Percentiles rank a stretch among this genome's conserved stretches.
phyloP scores from a whole-genome alignment of 2,329 filamentous ascomycete species.

The Stachybotrys echinatus region DNA sequence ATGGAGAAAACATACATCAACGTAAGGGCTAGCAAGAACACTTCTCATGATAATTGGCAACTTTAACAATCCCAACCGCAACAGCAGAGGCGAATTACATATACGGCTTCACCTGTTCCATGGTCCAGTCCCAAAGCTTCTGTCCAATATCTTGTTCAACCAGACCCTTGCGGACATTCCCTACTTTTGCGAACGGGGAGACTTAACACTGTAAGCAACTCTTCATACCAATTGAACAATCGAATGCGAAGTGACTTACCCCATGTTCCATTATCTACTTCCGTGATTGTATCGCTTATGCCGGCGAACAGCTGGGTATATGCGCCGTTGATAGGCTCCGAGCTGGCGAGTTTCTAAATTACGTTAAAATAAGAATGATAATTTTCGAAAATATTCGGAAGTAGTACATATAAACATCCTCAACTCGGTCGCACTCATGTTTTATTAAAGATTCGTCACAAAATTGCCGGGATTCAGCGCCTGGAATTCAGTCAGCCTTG shows the following conservation, averaged over 20 bases:
- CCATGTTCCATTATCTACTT: not conserved
- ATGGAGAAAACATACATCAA: too few relatives aligned
- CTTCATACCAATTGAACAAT: too few relatives aligned
- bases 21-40: too few relatives aligned
- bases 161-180: not conserved
- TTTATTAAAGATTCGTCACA: not conserved
- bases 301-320: constrained; percentile 40
- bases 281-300: constrained; percentile 7
- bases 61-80: too few relatives aligned
- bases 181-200: not conserved
- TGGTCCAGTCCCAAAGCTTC: constrained; percentile 1
- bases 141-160: not conserved
- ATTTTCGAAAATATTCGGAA: too few relatives aligned
- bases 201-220: not conserved
- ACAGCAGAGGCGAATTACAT: too few relatives aligned
- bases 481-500: too few relatives aligned
- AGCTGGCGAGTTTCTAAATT: constrained; percentile 1
- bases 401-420: not conserved
- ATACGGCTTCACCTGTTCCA: not conserved
- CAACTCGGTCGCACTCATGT: not conserved
- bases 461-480: not conserved
- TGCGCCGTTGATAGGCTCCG: constrained; percentile 27
- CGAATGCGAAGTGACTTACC: too few relatives aligned
- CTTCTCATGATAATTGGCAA: too few relatives aligned
- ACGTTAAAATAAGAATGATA: not conserved